A percentile compares a stretch with the other conserved stretches of the same genome.
Conservation (phyloP, 305 asterid species). For the Striga hermonthica region DNA sequence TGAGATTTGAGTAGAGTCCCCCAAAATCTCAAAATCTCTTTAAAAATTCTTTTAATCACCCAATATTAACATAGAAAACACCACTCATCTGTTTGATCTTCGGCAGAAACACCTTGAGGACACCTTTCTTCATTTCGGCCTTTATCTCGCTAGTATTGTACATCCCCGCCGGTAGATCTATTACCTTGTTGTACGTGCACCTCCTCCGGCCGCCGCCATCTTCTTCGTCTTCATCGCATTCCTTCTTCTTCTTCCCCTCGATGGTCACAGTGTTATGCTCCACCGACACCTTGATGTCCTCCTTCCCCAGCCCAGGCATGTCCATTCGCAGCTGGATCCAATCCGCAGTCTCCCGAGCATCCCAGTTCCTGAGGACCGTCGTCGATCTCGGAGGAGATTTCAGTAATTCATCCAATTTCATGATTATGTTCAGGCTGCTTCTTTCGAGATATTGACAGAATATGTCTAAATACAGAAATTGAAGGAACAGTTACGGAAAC, state of each 20-base stretch:
- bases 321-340: slow-evolving; percentile 50
- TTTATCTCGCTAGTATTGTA: slow-evolving; percentile 48
- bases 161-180: slow-evolving; percentile 47
- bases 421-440: slow-evolving; percentile 49
- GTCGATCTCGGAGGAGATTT: slow-evolving; percentile 17
- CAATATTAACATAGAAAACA: slow-evolving; percentile 47
- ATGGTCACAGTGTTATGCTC: slow-evolving; percentile 50
- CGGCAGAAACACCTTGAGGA: slow-evolving; percentile 63
- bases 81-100: slow-evolving; percentile 56
- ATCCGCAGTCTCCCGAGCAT: slow-evolving; percentile 38
- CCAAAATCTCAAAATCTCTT: no score
- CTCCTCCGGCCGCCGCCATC: slow-evolving; percentile 35
- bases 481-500: not conserved
- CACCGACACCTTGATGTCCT: slow-evolving; percentile 51
- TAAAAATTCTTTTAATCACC: slow-evolving; percentile 34
- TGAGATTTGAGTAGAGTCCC: no score
- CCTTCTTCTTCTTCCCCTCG: slow-evolving; percentile 47
- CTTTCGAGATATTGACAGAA: slow-evolving; percentile 39
- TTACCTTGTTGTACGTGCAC: slow-evolving; percentile 35
- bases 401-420: slow-evolving; percentile 24
- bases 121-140: slow-evolving; percentile 87
- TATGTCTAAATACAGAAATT: slow-evolving; percentile 26
- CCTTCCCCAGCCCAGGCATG: slow-evolving; percentile 61
- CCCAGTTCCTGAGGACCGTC: slow-evolving; percentile 40
- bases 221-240: slow-evolving; percentile 34